Evolutionary conservation across 2,329 filamentous ascomycete genomes (phyloP).

Genomic region (Stagonosporopsis vannaccii): DNA sequence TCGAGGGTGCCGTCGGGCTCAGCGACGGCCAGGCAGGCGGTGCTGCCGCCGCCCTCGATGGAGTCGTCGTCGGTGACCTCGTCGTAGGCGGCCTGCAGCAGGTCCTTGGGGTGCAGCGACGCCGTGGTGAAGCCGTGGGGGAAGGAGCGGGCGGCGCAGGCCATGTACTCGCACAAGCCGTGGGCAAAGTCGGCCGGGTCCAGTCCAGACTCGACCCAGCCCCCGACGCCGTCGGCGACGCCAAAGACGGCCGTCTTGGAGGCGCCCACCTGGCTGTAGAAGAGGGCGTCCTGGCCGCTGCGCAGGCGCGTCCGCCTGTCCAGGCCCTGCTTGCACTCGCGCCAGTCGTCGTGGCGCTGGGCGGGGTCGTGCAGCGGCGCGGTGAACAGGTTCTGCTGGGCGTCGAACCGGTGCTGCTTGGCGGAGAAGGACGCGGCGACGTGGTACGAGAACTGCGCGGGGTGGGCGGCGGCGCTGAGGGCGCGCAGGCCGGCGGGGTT

Average conservation of each 20-base stretch:
- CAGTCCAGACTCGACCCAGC: slow-evolving; percentile 90
- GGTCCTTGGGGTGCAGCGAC: slow-evolving; percentile 66
- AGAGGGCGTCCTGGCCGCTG: slow-evolving; percentile 96
- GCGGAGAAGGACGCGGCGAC: slow-evolving; percentile 53
- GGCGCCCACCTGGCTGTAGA: slow-evolving; percentile 79
- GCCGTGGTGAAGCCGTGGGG: slow-evolving; percentile 47
- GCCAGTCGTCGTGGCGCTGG: slow-evolving; percentile 33
- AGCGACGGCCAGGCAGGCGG: slow-evolving; percentile 85
- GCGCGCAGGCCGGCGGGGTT: slow-evolving; percentile 38
- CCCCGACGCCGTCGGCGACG: slow-evolving; percentile 92
- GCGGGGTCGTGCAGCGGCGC: slow-evolving; percentile 39
- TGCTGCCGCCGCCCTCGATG: slow-evolving; percentile 86
- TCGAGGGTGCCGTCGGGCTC: slow-evolving; percentile 77
- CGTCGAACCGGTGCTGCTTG: slow-evolving; percentile 48
- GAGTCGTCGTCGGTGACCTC: slow-evolving; percentile 75
- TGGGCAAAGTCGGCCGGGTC: slow-evolving; percentile 97
- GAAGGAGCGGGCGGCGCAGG: slow-evolving; percentile 71
- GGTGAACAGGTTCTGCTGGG: slow-evolving; percentile 47
- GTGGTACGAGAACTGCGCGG: slow-evolving; percentile 47
- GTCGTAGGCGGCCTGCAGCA: slow-evolving; percentile 87
- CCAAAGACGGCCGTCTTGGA: slow-evolving; percentile 79
- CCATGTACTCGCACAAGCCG: slow-evolving; percentile 92
- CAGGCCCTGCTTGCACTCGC: slow-evolving; percentile 45
- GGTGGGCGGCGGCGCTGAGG: slow-evolving; percentile 42
- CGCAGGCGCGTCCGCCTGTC: slow-evolving; percentile 71